These are phyloP conservation scores for Macrolepiota fuliginosa DNA, from an alignment of 768 basidiomycete genomes.

Conservation along the genomic window DNA sequence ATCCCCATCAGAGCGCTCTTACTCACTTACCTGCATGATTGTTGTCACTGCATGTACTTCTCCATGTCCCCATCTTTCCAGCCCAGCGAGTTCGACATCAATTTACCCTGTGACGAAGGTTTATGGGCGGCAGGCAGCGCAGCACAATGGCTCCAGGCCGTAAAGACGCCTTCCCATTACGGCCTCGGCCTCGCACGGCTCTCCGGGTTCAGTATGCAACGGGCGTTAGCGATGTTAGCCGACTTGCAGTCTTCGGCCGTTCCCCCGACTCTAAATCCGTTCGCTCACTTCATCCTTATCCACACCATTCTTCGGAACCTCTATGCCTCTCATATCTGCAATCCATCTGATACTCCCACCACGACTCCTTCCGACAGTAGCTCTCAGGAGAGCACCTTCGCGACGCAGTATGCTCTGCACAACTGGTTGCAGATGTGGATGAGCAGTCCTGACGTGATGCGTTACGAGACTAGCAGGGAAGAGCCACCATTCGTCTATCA, in stretches of 20 bases:
- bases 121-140: slow-evolving; percentile 50
- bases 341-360: slow-evolving; percentile 5
- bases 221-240: slow-evolving; percentile 31
- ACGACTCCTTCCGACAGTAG: slow-evolving; percentile 7
- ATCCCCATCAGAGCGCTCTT: slow-evolving; percentile 35
- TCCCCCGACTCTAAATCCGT: slow-evolving; percentile 34
- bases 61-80: slow-evolving; percentile 45
- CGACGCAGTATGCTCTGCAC: slow-evolving; percentile 51
- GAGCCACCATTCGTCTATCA: slow-evolving; percentile 39
- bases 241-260: slow-evolving; percentile 27
- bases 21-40: slow-evolving; percentile 57
- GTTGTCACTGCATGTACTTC: slow-evolving; percentile 53
- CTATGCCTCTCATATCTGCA: slow-evolving; percentile 21
- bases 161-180: slow-evolving; percentile 40
- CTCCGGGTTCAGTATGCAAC: slow-evolving; percentile 36
- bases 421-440: slow-evolving; percentile 62
- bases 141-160: slow-evolving; percentile 45
- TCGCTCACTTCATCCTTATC: slow-evolving; percentile 43
- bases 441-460: slow-evolving; percentile 31
- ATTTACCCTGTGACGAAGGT: slow-evolving; percentile 54
- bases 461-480: slow-evolving; percentile 23
- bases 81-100: slow-evolving; percentile 45
- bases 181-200: slow-evolving; percentile 33
- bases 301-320: slow-evolving; percentile 44
- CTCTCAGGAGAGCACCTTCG: slow-evolving; percentile 19